phyloP scores from a whole-genome alignment of 2,329 filamentous ascomycete genomes.

The Pseudogymnoascus pannorum region DNA sequence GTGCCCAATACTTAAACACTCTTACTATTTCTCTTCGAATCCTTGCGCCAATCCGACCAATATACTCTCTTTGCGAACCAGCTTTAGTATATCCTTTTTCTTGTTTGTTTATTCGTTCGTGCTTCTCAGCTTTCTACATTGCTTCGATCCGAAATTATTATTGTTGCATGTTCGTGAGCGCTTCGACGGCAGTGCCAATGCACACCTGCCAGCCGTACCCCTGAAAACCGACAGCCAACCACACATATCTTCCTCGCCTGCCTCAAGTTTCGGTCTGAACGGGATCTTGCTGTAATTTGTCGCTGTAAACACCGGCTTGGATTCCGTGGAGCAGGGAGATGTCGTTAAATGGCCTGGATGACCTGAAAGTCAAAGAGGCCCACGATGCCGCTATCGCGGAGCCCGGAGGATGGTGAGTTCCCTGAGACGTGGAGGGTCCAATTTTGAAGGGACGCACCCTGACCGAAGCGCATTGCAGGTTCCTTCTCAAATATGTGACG shows the following conservation, averaged over 20 bases:
- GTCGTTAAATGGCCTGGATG: constrained; percentile 95
- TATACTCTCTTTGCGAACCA: neutral
- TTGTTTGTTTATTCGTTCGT: neutral
- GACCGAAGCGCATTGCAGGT: constrained; percentile 50
- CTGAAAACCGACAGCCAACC: constrained; percentile 6
- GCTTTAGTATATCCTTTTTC: neutral
- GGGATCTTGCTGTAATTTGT: constrained; percentile 6
- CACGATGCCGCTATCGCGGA: constrained; percentile 73
- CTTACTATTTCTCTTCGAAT: neutral
- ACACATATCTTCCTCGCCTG: constrained; percentile 7
- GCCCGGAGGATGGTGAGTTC: constrained; percentile 76
- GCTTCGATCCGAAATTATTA: neutral
- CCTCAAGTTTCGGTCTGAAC: neutral
- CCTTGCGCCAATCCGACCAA: constrained; percentile 6
- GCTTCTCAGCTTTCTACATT: neutral
- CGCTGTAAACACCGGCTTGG: constrained; percentile 13
- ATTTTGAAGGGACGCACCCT: constrained; percentile 17
- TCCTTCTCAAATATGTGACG: constrained; percentile 83
- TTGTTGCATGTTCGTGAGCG: constrained; percentile 4
- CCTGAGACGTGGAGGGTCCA: constrained; percentile 10
- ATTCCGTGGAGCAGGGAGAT: constrained; percentile 42
- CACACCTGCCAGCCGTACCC: constrained; percentile 7
- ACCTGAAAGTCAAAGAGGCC: constrained; percentile 71
- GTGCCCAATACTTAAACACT: neutral
- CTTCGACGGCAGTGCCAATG: constrained; percentile 7